Evolutionary conservation across 2,329 filamentous ascomycete species (phyloP).

Genomic region (Penicillium sp.): DNA sequence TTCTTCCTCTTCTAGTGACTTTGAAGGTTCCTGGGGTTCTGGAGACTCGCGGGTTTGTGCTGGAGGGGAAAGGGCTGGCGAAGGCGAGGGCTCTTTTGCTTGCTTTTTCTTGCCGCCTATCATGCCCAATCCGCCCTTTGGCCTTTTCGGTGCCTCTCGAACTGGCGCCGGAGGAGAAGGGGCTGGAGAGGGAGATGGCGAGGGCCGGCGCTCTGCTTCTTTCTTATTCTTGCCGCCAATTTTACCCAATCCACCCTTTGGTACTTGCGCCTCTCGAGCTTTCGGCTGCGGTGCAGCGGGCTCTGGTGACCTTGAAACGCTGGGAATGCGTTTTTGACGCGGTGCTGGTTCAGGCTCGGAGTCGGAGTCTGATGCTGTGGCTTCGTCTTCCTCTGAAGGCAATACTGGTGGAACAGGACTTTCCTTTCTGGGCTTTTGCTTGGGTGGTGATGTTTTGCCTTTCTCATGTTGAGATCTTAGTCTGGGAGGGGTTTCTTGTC

Average conservation of each 20-base stretch:
- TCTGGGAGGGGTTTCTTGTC: conserved; percentile 38
- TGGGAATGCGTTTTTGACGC: conserved; percentile 3
- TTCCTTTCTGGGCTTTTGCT: conserved; percentile 9
- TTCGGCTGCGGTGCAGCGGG: background rate
- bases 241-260: conserved; percentile 13
- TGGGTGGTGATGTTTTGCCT: background rate
- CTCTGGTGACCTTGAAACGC: background rate
- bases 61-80: conserved; percentile 16
- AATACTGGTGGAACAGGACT: conserved; percentile 6
- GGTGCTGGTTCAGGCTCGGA: conserved; percentile 13
- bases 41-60: background rate
- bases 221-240: conserved; percentile 22
- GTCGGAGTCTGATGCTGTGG: conserved; percentile 20
- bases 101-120: conserved; percentile 23
- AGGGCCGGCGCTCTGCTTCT: conserved; percentile 14
- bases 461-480: conserved; percentile 20
- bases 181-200: background rate
- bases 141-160: conserved; percentile 3
- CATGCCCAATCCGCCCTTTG: conserved; percentile 12
- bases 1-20: background rate
- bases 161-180: background rate
- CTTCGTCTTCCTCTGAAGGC: conserved; percentile 17
- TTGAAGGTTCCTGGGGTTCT: conserved; percentile 5
- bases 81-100: conserved; percentile 14
- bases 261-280: conserved; percentile 1